Conservation (phyloP, 305 asterid species). For the Fraxinus platypoda region DNA sequence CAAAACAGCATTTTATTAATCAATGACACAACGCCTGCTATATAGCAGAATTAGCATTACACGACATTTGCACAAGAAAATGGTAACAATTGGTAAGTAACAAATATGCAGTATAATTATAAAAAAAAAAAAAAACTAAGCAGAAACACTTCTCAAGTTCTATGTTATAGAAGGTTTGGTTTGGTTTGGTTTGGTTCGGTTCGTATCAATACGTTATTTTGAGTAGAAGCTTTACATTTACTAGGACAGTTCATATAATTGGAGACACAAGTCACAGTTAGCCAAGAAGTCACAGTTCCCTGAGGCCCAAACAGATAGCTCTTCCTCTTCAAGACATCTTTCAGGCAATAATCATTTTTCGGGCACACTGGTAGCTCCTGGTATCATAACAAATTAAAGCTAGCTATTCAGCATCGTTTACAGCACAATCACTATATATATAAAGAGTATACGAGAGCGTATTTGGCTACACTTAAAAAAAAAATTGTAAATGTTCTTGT, state of each 20-base stretch:
- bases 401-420: background rate
- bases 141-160: background rate
- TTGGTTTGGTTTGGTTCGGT: background rate
- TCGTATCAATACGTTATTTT: background rate
- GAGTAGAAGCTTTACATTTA: background rate
- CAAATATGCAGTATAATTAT: background rate
- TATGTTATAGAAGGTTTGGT: background rate
- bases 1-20: background rate
- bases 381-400: conserved; percentile 30
- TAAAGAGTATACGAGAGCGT: background rate
- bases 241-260: background rate
- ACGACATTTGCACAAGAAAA: background rate
- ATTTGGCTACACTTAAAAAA: background rate
- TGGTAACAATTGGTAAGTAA: background rate
- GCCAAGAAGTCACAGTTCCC: conserved; percentile 10
- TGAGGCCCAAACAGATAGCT: background rate
- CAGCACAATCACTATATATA: background rate
- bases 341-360: conserved; percentile 4
- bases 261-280: conserved; percentile 16
- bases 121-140: background rate
- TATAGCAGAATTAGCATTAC: background rate
- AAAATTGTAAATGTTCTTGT: background rate
- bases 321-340: conserved; percentile 6
- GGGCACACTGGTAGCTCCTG: conserved; percentile 15
- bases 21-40: background rate